Percentiles rank a stretch among this genome's conserved stretches.
Conservation (phyloP, 2,329 filamentous ascomycete species). For the Apiospora sp. region DNA sequence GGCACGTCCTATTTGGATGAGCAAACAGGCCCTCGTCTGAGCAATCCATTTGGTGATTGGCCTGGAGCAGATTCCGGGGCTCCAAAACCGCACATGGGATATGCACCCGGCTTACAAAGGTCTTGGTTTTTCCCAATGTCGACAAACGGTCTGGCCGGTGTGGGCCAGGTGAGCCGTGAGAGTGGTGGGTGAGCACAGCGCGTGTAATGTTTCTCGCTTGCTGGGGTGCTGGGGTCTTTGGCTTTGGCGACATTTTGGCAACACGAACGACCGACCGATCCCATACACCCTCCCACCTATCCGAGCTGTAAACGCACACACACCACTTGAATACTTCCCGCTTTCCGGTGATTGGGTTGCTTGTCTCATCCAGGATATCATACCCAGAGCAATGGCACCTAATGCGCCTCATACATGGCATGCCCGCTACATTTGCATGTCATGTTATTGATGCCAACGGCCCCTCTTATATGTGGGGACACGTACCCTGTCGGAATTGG, state of each 20-base stretch:
- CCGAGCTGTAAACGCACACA: neutral
- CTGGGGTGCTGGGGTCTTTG: neutral
- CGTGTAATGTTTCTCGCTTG: neutral
- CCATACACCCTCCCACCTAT: neutral
- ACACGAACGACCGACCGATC: neutral
- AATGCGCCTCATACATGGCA: conserved; percentile 15
- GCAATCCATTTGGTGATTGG: neutral
- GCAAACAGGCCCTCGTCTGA: neutral
- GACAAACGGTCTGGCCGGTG: neutral
- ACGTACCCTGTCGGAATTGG: conserved; percentile 3
- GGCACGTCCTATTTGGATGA: neutral
- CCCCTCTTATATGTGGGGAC: neutral
- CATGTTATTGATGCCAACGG: neutral
- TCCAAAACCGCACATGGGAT: neutral
- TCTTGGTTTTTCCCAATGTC: conserved; percentile 1
- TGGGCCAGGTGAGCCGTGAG: neutral
- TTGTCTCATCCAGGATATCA: neutral
- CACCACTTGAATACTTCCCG: neutral
- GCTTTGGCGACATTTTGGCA: neutral
- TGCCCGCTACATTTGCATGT: neutral
- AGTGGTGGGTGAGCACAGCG: neutral
- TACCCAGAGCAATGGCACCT: conserved; percentile 9
- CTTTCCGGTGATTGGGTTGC: neutral
- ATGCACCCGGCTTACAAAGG: conserved; percentile 1
- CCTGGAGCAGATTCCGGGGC: neutral